Base-by-base conservation (phyloP, 495 filamentous ascomycete species). In the Amphirosellinia nigrospora region DNA sequence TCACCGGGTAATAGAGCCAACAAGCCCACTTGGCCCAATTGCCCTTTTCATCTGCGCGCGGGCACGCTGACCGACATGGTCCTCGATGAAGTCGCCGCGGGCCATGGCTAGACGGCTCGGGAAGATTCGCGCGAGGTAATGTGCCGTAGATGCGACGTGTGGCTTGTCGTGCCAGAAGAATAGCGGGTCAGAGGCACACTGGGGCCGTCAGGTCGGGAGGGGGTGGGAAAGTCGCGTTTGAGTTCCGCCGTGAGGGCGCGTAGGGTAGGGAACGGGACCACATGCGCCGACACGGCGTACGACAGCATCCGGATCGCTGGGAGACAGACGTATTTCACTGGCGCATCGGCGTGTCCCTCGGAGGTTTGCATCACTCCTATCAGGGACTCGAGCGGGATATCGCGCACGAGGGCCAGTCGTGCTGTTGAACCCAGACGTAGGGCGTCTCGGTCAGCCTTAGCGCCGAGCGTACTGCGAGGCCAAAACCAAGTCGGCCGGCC, bases 131-230 rank as follows among this genome's bases (percentile, higher is more conserved):
- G 72, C 67, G 2, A 83, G 75, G 66, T 85, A 85, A 65, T 85
- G 83, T 16, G 71, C 71, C 58, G 78, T 83, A 26, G 77, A 77
- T 16, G 81, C 83, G 0, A 85, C 36, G 67, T 85, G 83, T 15
- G 83, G 81, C 68, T 85, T 85, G 71, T 85, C 83, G 70, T 83
- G 81, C 83, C 83, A 85, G 74, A 85, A 81, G 69, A 85, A 85
- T 50, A 85, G 78, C 0, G 83, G 19, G 83, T 85, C 7, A 85
- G 74, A 4, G 81, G 80, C 9, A 83, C 74, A 21, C 73, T 77
- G 56, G 16, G 38, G 6, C 64, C 70, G 36, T 23, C 36, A 9
- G 45, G 19, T 7, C 19, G 19, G 19, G 45, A 48, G 19, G 70
- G 60, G 65, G 58, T 21, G 34, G 34, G 8, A 19, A 81, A 82